Conservation (phyloP, 2,329 filamentous ascomycete genomes). For the Cordyceps militaris region DNA sequence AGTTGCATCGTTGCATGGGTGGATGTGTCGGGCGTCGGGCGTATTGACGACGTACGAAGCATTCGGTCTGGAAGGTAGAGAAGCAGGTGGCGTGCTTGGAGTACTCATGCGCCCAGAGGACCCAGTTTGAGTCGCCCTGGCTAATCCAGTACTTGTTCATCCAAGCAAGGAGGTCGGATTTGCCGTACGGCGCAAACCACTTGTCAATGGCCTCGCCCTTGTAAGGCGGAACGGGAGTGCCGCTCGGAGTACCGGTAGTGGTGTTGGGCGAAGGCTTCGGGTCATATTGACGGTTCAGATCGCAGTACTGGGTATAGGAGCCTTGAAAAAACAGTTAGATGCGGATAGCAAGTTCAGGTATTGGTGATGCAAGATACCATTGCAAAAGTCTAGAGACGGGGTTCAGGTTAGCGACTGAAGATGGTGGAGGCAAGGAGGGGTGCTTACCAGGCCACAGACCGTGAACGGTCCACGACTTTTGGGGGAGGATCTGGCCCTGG, state of each 20-base stretch:
- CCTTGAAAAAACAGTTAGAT: conserved; percentile 26
- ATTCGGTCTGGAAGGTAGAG: conserved; percentile 56
- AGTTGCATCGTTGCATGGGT: too few relatives aligned
- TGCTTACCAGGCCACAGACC: conserved; percentile 46
- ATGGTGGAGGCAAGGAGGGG: background rate
- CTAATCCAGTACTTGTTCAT: conserved; percentile 62
- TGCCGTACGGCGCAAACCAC: conserved; percentile 52
- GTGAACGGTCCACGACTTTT: conserved; percentile 51
- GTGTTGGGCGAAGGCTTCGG: conserved; percentile 55
- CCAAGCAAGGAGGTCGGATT: conserved; percentile 52
- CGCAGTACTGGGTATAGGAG: conserved; percentile 61
- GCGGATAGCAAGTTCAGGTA: background rate
- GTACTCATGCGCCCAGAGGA: conserved; percentile 63
- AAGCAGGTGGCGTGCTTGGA: conserved; percentile 63
- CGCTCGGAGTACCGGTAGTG: conserved; percentile 47
- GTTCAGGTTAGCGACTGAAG: background rate
- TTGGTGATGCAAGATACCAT: conserved; percentile 22
- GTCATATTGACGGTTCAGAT: conserved; percentile 57
- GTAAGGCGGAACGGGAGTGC: conserved; percentile 49
- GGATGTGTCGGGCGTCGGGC: background rate
- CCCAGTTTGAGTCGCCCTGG: conserved; percentile 46
- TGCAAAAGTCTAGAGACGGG: conserved; percentile 33
- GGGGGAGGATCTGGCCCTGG: conserved; percentile 50
- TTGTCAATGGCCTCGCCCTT: conserved; percentile 49
- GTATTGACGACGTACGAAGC: conserved; percentile 38